Percentiles rank a stretch among this genome's conserved stretches.
These are phyloP conservation scores for Sistotremastrum suecicum DNA, from an alignment of 768 basidiomycete genomes.

Conservation along the genomic window DNA sequence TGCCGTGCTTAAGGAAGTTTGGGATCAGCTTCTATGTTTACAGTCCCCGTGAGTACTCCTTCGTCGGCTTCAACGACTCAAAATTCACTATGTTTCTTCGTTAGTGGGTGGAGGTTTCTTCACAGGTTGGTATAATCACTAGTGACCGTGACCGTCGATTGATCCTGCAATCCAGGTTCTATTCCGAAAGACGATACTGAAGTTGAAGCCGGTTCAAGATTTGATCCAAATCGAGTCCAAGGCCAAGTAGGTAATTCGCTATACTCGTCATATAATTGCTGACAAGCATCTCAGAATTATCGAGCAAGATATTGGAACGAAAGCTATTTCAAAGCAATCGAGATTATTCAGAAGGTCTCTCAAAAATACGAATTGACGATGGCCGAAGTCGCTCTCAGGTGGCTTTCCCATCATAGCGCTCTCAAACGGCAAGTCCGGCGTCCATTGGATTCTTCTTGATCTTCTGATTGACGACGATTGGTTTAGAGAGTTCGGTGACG, in stretches of 20 bases:
- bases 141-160: no score
- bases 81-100: not conserved
- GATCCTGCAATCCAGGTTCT: not conserved
- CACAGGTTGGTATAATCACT: slow-evolving; percentile 9
- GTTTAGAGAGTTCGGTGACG: slow-evolving; percentile 14
- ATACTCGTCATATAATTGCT: no score
- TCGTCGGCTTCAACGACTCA: not conserved
- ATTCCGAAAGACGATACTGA: not conserved
- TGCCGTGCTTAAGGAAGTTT: slow-evolving; percentile 13
- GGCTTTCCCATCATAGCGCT: slow-evolving; percentile 31
- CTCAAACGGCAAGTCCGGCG: slow-evolving; percentile 13
- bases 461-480: not conserved
- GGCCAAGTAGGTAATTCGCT: no score
- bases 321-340: slow-evolving; percentile 18
- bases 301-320: slow-evolving; percentile 10
- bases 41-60: slow-evolving; percentile 14
- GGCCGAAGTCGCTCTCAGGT: slow-evolving; percentile 30
- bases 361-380: slow-evolving; percentile 23
- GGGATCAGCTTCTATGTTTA: slow-evolving; percentile 18
- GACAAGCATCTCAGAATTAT: no score
- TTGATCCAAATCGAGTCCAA: slow-evolving; percentile 7
- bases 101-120: slow-evolving; percentile 11
- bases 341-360: slow-evolving; percentile 18
- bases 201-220: slow-evolving; percentile 13
- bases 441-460: not conserved